Base-by-base conservation (phyloP, 2,329 filamentous ascomycete genomes). In the Pseudocercospora macadamiae region DNA sequence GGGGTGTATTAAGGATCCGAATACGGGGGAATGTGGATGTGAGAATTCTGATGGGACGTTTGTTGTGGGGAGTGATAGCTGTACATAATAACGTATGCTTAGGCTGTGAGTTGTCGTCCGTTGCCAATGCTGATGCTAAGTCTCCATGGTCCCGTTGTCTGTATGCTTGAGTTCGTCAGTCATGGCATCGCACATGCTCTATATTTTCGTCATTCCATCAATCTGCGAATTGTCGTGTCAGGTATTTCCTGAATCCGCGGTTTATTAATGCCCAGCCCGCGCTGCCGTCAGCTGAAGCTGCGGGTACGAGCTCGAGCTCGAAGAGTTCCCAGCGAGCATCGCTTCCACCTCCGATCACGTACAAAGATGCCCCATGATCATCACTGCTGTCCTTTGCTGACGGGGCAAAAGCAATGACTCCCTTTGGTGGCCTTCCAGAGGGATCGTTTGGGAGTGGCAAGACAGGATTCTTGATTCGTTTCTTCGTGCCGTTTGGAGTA, bases 321-420 rank as follows among this genome's bases (percentile, higher is more conserved):
- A n/a, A n/a, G n/a, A n/a, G n/a, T 54, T 75, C 71, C 73, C 73
- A 75, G 12, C 68, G 62, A 5, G 70, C 65, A 60, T 74, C 70
- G 26, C 63, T 66, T 3, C 73, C 73, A 18, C 73, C 73, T 18
- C 68, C 72, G 16, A 74, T 61, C 28, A 74, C 68, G 56, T 69
- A 71, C 1, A 75, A 39, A 9, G 60, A 54, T 2, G 61, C 66
- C 2, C 68, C 68, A 23, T 68, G 64, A 19, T 71, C 65, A 18
- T 68, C 68, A 10, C 37, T 60, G n/a, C 28, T 32, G 23, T 64
- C 61, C 16, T 49, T 58, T 5, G 51, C 51, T 8, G 59, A 53
- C 2, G 68, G 66, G 28, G 67, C 68, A 91, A 96, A 97, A 2
- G 92, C 92, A 57, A 97, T 83, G 6, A 95, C 78, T 0, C 95